Percentiles rank a stretch among this genome's conserved stretches.
Conservation (phyloP, 2,329 filamentous ascomycete species). For the Neocucurbitaria cava region DNA sequence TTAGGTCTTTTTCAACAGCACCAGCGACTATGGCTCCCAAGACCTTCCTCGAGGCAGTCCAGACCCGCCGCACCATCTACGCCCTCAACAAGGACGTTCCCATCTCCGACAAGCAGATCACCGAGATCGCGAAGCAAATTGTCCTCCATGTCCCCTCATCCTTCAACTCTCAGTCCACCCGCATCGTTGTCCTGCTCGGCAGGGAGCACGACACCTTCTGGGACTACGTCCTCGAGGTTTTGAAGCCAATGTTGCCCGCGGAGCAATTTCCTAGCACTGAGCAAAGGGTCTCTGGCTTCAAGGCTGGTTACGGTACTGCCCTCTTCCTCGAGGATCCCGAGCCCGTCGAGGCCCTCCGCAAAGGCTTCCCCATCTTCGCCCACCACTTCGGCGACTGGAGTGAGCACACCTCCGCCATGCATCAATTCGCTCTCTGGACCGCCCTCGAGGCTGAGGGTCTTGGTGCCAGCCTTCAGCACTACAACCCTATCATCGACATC, state of each 20-base stretch:
- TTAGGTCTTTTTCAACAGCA: conserved; percentile 29
- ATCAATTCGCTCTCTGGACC: conserved; percentile 83
- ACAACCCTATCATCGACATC: conserved; percentile 84
- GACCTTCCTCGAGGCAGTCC: conserved; percentile 68
- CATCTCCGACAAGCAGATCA: conserved; percentile 65
- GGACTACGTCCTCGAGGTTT: conserved; percentile 71
- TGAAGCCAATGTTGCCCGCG: conserved; percentile 72
- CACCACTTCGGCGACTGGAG: conserved; percentile 82
- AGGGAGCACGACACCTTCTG: conserved; percentile 88
- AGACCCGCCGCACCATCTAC: conserved; percentile 74
- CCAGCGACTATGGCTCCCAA: conserved; percentile 48
- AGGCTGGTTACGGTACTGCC: conserved; percentile 77
- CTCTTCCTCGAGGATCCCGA: conserved; percentile 86
- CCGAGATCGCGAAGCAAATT: conserved; percentile 66
- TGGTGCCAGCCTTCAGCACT: conserved; percentile 90
- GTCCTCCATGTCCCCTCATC: conserved; percentile 75
- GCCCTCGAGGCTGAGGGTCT: conserved; percentile 83
- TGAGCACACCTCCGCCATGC: conserved; percentile 79
- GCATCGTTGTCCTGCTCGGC: conserved; percentile 78
- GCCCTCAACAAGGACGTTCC: conserved; percentile 68
- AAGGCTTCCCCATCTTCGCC: conserved; percentile 74
- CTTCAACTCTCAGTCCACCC: conserved; percentile 89
- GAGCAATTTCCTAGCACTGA: conserved; percentile 66
- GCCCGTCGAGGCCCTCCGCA: conserved; percentile 70
- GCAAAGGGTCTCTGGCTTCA: conserved; percentile 65